Base-by-base conservation (phyloP, 2,329 filamentous ascomycete genomes). In the Lomentospora prolificans region DNA sequence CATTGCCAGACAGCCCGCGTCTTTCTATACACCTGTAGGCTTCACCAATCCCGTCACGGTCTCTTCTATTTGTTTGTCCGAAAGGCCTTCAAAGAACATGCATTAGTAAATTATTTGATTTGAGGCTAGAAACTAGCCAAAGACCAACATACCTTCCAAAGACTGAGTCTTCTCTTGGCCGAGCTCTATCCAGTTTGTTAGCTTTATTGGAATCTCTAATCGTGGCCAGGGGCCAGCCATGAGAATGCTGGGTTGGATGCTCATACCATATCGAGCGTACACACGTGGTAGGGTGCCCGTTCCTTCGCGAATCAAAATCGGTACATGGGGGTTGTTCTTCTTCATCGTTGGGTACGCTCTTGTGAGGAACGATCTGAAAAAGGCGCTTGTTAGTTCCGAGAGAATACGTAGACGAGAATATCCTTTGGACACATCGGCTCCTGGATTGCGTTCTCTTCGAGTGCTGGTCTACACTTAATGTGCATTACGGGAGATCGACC, bases 331-430 rank as follows among this genome's bases (percentile, higher is more conserved):
- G 77, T 99, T 99, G 80, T 92, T 89, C 80, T 95, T 95, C 84
- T 99, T 99, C 92, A 99, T 97, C 58, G 89, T 94, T 50, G 94
- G 94, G 73, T 99, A 99, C 62, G 90, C 85, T 69, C 89, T 84
- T 61, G 86, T 86, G 62, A 99, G 80, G 75, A 99, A 99, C 28
- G 87, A 85, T 71, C 94, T 96, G 64, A 22, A 55, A 55, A 24
- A 55, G 55, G 33, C 30, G 55, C 8, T n/a, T 48, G 58, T 63
- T 58, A 62, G 62, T 55, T 19, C n/a, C n/a, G n/a, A n/a, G n/a
- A n/a, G n/a, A n/a, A n/a, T n/a, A n/a, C n/a, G n/a, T n/a, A n/a
- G n/a, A n/a, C n/a, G n/a, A n/a, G n/a, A n/a, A n/a, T n/a, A n/a
- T n/a, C n/a, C n/a, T n/a, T n/a, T n/a, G n/a, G n/a, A n/a, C n/a